phyloP scores from a whole-genome alignment of 2,329 filamentous ascomycete species.

The Aspergillus fructus region DNA sequence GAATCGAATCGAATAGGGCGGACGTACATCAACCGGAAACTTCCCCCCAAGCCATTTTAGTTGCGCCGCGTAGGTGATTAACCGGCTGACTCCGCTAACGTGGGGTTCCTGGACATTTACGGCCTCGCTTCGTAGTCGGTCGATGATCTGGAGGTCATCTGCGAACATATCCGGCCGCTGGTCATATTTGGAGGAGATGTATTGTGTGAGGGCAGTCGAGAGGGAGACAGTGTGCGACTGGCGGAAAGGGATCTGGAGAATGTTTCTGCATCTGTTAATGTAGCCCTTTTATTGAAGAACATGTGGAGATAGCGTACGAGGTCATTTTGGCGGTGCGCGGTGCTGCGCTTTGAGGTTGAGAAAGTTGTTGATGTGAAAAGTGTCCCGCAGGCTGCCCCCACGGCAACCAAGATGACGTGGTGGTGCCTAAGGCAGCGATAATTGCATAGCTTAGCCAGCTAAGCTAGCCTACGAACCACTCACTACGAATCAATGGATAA shows the following conservation, averaged over 20 bases:
- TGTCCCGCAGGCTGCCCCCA: slow-evolving; percentile 23
- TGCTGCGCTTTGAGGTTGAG: not conserved
- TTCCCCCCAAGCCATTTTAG: slow-evolving; percentile 91
- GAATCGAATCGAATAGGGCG: not conserved
- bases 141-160: slow-evolving; percentile 82
- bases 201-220: slow-evolving; percentile 80
- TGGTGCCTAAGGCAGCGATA: slow-evolving; percentile 26
- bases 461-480: not conserved
- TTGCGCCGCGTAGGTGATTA: slow-evolving; percentile 90
- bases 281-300: not conserved
- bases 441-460: not conserved
- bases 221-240: slow-evolving; percentile 77
- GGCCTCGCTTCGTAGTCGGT: slow-evolving; percentile 79
- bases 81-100: slow-evolving; percentile 77
- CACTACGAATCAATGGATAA: too few species aligned
- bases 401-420: slow-evolving; percentile 33
- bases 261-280: slow-evolving; percentile 37
- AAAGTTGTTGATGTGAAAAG: slow-evolving; percentile 31
- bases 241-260: slow-evolving; percentile 80
- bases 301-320: slow-evolving; percentile 29
- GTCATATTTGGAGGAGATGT: slow-evolving; percentile 98
- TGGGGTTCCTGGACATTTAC: slow-evolving; percentile 87
- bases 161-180: slow-evolving; percentile 97
- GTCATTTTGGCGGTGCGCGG: slow-evolving; percentile 28
- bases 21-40: slow-evolving; percentile 82